These are phyloP conservation scores for Daldinia sp. DNA, from an alignment of 2,329 filamentous ascomycete species.

Conservation along the genomic window DNA sequence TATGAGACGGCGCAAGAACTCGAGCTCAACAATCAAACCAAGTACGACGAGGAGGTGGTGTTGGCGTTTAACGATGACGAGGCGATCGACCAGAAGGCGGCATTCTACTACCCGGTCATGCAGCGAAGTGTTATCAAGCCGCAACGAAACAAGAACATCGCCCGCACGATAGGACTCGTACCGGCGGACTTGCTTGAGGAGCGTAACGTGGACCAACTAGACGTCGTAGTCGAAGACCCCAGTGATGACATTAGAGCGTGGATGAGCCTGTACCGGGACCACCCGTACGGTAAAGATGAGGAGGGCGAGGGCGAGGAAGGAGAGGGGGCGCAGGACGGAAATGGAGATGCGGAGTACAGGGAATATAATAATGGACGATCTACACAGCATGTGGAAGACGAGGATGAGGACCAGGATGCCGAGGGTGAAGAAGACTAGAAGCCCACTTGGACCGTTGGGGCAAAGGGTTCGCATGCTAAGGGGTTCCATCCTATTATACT, in stretches of 20 bases:
- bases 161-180: slow-evolving; percentile 62
- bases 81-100: slow-evolving; percentile 63
- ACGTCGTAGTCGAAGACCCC: slow-evolving; percentile 67
- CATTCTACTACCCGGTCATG: slow-evolving; percentile 77
- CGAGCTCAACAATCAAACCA: slow-evolving; percentile 67
- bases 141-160: slow-evolving; percentile 73
- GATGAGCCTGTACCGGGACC: slow-evolving; percentile 64
- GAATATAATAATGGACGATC: slow-evolving; percentile 41
- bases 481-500: background rate
- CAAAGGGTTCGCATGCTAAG: background rate
- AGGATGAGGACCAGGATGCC: slow-evolving; percentile 55
- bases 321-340: slow-evolving; percentile 13
- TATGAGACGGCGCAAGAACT: slow-evolving; percentile 73
- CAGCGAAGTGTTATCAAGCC: slow-evolving; percentile 72
- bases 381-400: slow-evolving; percentile 21
- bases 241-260: slow-evolving; percentile 64
- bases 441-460: background rate
- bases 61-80: slow-evolving; percentile 68
- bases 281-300: slow-evolving; percentile 62
- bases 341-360: slow-evolving; percentile 48
- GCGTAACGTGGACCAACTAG: slow-evolving; percentile 65
- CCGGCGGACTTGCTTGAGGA: slow-evolving; percentile 58
- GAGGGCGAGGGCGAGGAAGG: slow-evolving; percentile 48
- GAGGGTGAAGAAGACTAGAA: slow-evolving; percentile 60
- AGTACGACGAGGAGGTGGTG: slow-evolving; percentile 74